Conservation (phyloP, 139 green algal genomes). For the Pseudopediastrum boryanum region DNA sequence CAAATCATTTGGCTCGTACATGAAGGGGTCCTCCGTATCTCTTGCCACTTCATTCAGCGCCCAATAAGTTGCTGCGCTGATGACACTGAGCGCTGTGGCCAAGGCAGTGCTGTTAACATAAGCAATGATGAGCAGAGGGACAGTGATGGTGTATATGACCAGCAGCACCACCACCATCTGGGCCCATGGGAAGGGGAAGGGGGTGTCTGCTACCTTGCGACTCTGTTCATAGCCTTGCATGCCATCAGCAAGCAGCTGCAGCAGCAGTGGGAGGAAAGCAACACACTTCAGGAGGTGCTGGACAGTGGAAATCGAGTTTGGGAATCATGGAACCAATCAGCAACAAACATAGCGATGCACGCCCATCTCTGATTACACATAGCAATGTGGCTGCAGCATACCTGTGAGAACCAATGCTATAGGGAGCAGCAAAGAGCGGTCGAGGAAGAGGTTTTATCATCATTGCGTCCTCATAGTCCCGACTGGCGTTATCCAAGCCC, state of each 20-base stretch:
- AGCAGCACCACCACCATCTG: constrained; percentile 46
- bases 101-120: constrained; percentile 28
- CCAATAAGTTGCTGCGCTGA: constrained; percentile 48
- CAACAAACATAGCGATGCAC: too few species aligned
- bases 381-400: too few species aligned
- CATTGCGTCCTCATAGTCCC: too few species aligned
- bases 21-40: constrained; percentile 65
- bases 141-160: constrained; percentile 34
- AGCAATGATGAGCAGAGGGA: constrained; percentile 16
- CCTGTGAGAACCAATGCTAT: too few species aligned
- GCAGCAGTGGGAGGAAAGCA: too few species aligned
- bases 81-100: constrained; percentile 27
- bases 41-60: constrained; percentile 59
- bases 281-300: too few species aligned
- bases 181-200: constrained; percentile 56
- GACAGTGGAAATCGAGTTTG: too few species aligned
- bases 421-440: too few species aligned
- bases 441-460: too few species aligned
- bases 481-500: too few species aligned
- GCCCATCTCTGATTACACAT: too few species aligned
- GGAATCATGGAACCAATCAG: too few species aligned
- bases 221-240: constrained; percentile 51
- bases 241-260: constrained; percentile 44
- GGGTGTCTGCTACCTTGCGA: constrained; percentile 47
- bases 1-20: constrained; percentile 54